phyloP scores from a whole-genome alignment of 768 basidiomycete genomes.

The Porphyrellus cyaneotinctus region DNA sequence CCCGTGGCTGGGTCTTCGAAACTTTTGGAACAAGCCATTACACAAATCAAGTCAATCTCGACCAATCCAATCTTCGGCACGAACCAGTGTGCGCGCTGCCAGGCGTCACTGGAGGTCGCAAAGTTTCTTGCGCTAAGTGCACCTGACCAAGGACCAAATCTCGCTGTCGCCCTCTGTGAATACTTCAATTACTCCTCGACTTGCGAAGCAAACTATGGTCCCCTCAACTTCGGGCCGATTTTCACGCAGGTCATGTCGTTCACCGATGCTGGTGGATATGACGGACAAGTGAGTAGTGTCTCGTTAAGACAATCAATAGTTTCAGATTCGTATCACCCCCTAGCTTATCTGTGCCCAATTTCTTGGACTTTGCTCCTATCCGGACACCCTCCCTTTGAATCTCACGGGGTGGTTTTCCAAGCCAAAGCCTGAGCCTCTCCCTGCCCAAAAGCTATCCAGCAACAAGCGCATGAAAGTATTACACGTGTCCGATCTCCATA shows the following conservation, averaged over 20 bases:
- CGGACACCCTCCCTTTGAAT: slow-evolving; percentile 58
- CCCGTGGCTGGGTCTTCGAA: slow-evolving; percentile 44
- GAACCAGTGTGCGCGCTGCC: slow-evolving; percentile 56
- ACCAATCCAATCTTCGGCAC: slow-evolving; percentile 49
- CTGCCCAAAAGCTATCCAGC: slow-evolving; percentile 52
- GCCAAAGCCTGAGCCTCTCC: slow-evolving; percentile 68
- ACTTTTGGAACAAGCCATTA: slow-evolving; percentile 50
- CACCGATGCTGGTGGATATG: slow-evolving; percentile 66
- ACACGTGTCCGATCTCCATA: slow-evolving; percentile 74
- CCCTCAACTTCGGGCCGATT: slow-evolving; percentile 49
- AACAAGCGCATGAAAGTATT: slow-evolving; percentile 67
- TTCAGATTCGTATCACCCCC: background rate
- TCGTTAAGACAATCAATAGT: background rate
- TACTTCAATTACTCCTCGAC: slow-evolving; percentile 48
- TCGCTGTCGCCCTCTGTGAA: slow-evolving; percentile 60
- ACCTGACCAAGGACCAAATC: slow-evolving; percentile 54
- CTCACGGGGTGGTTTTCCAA: slow-evolving; percentile 69
- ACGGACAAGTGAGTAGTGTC: slow-evolving; percentile 54
- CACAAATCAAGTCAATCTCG: slow-evolving; percentile 54
- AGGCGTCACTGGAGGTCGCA: slow-evolving; percentile 54
- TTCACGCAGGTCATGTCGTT: slow-evolving; percentile 70
- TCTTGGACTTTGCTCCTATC: slow-evolving; percentile 50
- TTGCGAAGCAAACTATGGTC: slow-evolving; percentile 49
- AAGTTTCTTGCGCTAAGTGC: slow-evolving; percentile 66
- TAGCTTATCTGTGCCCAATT: slow-evolving; percentile 62